Evolutionary conservation across 225 moss, liverwort and hornwort species (phyloP).

Genomic region (Marchantia polymorpha): DNA sequence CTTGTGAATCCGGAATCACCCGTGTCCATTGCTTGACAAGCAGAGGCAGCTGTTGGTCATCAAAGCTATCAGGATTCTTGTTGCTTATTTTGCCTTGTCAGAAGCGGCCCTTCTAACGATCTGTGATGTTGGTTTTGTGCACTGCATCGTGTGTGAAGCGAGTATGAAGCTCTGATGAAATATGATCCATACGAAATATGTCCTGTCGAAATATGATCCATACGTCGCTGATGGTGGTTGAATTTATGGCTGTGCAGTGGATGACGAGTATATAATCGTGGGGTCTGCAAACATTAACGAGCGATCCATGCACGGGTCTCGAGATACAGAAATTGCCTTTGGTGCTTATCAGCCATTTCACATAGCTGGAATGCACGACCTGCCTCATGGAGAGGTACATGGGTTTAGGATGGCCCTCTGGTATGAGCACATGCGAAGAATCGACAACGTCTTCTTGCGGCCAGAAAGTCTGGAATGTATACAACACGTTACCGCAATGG

Average conservation of each 20-base stretch:
- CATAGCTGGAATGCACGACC: slow-evolving; percentile 33
- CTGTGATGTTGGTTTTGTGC: not conserved
- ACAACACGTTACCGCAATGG: slow-evolving; percentile 43
- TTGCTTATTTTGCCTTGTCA: not conserved
- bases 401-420: slow-evolving; percentile 62
- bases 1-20: too few relatives aligned
- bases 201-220: not conserved
- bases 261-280: slow-evolving; percentile 59
- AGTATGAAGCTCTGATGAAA: not conserved
- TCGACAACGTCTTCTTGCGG: slow-evolving; percentile 50
- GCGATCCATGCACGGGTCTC: slow-evolving; percentile 61
- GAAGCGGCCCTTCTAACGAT: not conserved
- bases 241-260: slow-evolving; percentile 13
- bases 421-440: slow-evolving; percentile 58
- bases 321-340: slow-evolving; percentile 66
- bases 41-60: not conserved
- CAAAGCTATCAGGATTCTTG: not conserved
- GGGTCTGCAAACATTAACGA: slow-evolving; percentile 74
- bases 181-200: too few relatives aligned
- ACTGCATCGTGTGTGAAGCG: not conserved
- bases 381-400: slow-evolving; percentile 57
- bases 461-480: slow-evolving; percentile 49
- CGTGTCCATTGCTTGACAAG: too few relatives aligned
- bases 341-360: slow-evolving; percentile 64
- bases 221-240: not conserved